Base-by-base conservation (phyloP, 805 yeast species). In the Candida golubevii region DNA sequence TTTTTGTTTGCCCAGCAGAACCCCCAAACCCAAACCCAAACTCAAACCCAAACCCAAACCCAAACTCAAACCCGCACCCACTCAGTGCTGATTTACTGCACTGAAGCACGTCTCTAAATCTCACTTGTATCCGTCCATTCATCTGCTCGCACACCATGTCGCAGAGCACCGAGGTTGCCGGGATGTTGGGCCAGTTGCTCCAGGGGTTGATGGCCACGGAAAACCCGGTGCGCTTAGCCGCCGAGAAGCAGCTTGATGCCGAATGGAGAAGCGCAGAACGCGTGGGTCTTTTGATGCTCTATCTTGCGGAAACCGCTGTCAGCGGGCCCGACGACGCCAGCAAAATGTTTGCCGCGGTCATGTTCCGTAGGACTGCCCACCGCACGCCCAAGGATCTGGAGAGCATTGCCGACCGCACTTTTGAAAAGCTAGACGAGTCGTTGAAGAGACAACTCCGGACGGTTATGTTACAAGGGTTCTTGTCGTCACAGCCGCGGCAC, bases 321-420 rank as follows among this genome's bases (percentile, higher is more conserved):
- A 58, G 56, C 31, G 87, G 90, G 9, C 67, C 72, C n/a, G 75
- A 76, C 50, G 82, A 81, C 38, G 71, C 77, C n/a, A 64, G 77
- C 6, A 71, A 79, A 46, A 74, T 80, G n/a, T 77, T 78, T 50
- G 67, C 71, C 30, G 95, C 97, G 2, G 97, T 93, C 27, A 67
- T 93, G 46, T 88, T 93, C 63, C 78, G 99, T 62, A 80, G 97
- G 58, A 77, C 88, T 51, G 89, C 96, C 7, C 77, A 84, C 46
- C 82, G 82, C 57, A 78, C 88, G 5, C 96, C 97, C 6, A 81
- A 82, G 50, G 77, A 75, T 31, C 72, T 77, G 49, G 77, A 74
- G 33, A 74, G 79, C 26, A 83, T 85, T 36, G 79, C 87, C 18
- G 87, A 87, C 36, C 79, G 95, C 58, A 84, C 90, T 38, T 75